These are phyloP conservation scores for Citrullus amarus DNA, from an alignment of 306 rosid genomes.

Conservation along the genomic window DNA sequence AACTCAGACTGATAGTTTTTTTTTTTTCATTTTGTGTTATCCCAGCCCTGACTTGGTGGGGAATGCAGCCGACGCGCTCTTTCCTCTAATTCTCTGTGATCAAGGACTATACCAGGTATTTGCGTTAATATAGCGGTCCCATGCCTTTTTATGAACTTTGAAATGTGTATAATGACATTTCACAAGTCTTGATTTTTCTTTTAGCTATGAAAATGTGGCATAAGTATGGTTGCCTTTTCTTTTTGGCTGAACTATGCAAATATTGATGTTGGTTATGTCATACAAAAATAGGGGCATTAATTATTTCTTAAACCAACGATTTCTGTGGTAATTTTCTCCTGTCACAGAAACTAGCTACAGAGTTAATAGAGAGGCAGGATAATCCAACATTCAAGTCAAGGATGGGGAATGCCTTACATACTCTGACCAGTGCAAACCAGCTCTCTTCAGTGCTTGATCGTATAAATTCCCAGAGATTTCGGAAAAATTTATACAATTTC, in stretches of 20 bases:
- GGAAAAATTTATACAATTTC: conserved; percentile 72
- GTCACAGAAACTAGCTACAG: conserved; percentile 58
- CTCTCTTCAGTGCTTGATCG: conserved; percentile 74
- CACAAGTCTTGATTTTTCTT: not conserved
- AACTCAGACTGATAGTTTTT: not conserved
- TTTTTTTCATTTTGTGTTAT: conserved; percentile 5
- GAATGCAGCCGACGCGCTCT: conserved; percentile 95
- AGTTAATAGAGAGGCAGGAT: conserved; percentile 63
- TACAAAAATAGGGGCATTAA: not conserved
- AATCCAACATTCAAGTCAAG: conserved; percentile 55
- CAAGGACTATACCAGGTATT: conserved; percentile 75
- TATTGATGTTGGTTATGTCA: not conserved
- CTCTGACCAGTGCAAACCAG: conserved; percentile 70
- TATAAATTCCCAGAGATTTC: conserved; percentile 63
- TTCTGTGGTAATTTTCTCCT: conserved; percentile 10
- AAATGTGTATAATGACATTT: not conserved
- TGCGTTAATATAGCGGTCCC: not conserved
- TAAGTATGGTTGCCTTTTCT: not conserved
- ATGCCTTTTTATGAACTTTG: not conserved
- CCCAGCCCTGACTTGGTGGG: conserved; percentile 76
- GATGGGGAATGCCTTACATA: conserved; percentile 58
- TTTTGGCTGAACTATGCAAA: not conserved
- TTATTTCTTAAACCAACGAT: conserved; percentile 7
- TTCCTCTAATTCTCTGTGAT: conserved; percentile 82
- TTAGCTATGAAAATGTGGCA: not conserved